Evolutionary conservation across 495 filamentous ascomycete genomes (phyloP), one percentile per base, ranked within the genome.

Genomic region (Cryomyces antarcticus): DNA sequence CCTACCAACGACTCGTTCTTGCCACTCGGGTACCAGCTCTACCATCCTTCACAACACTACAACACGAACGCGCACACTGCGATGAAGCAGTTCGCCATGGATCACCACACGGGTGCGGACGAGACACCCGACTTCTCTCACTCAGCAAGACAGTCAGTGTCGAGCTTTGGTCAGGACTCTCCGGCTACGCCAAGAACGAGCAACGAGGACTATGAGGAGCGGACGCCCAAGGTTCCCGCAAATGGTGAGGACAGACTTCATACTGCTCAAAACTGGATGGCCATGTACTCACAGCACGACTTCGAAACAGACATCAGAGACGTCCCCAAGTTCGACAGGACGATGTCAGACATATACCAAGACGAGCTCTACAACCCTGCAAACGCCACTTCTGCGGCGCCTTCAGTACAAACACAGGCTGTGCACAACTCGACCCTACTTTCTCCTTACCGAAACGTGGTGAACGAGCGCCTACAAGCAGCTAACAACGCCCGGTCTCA

Each of bases 341-440:
- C 85, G 6, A 79, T 86, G 56, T 86, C 84, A 6, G 86, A 93
- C 53, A 69, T 81, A 29, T 85, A 80, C 52, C 67, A 75, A 52
- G 87, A 94, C 56, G 83, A 89, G 52, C 71, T 94, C 1, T 94
- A 78, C 69, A 82, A 77, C 48, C 77, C 82, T 6, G 65, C 72
- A 56, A 69, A 72, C 49, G 64, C 72, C 31, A 61, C 72, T 29
- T 43, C 64, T n/a, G 49, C 67, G 34, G 45, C 44, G 17, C 50
- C 63, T 53, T 59, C 57, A 38, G 37, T 35, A 36, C 31, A 39
- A 12, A 51, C 37, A 54, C 62, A 55, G 28, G 12, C 41, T 45
- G 58, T 62, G 47, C 56, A 51, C 30, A 65, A 59, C 36, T 47
- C 68, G 60, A 50, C 41, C 7, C 37, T 54, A 31, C 53, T 73